phyloP scores from a whole-genome alignment of 2,329 filamentous ascomycete species.

The Hypoxylon sp. region DNA sequence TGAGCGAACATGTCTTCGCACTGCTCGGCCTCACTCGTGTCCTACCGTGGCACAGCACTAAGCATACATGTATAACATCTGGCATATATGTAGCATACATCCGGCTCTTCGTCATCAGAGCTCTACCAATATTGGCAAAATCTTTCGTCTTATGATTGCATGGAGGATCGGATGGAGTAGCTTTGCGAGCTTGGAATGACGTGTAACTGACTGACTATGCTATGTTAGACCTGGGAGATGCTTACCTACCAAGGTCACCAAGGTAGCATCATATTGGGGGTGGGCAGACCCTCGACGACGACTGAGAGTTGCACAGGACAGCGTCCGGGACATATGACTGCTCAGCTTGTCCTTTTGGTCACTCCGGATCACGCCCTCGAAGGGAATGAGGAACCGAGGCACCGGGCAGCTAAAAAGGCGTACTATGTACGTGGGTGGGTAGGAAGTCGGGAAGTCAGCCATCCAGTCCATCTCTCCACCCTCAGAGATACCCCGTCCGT shows the following conservation, averaged over 20 bases:
- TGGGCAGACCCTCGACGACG: neutral
- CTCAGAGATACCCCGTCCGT: neutral
- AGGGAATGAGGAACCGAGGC: neutral
- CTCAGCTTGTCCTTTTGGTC: neutral
- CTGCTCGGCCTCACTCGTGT: neutral
- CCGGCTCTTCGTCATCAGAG: conserved; percentile 19
- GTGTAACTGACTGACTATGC: too few species aligned
- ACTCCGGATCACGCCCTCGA: neutral
- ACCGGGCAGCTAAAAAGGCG: neutral
- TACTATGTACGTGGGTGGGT: neutral
- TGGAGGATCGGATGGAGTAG: conserved; percentile 9
- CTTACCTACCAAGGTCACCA: too few species aligned
- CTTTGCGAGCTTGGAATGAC: neutral
- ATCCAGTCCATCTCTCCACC: conserved; percentile 3
- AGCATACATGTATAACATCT: too few species aligned
- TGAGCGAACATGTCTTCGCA: neutral
- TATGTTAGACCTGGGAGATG: too few species aligned
- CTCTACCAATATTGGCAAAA: conserved; percentile 2
- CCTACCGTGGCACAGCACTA: too few species aligned
- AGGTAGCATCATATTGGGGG: conserved; percentile 1
- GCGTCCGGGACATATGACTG: neutral
- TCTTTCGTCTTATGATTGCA: conserved; percentile 18
- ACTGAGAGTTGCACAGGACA: neutral
- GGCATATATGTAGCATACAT: neutral
- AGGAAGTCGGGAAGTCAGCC: too few species aligned